Conservation (phyloP, 2,329 filamentous ascomycete species). For the Fusarium palustre region DNA sequence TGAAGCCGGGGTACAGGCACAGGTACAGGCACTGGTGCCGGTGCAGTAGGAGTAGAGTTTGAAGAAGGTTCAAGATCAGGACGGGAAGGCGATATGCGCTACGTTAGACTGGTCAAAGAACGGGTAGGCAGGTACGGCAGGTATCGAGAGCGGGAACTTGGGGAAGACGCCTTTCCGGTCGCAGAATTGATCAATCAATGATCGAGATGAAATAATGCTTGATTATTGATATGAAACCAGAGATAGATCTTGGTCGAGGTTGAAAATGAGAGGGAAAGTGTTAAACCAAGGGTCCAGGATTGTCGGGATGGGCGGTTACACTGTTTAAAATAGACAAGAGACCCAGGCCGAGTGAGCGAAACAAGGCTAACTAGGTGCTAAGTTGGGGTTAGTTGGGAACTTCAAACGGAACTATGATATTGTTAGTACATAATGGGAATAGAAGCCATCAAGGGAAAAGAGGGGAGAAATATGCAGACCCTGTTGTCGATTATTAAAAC, state of each 20-base stretch:
- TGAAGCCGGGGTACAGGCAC: neutral
- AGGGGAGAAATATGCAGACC: slow-evolving; percentile 16
- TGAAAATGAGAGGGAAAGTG: neutral
- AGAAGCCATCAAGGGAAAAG: slow-evolving; percentile 25
- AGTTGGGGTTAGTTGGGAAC: neutral
- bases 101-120: neutral
- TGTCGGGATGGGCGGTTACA: neutral
- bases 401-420: neutral
- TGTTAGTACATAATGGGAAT: slow-evolving; percentile 7
- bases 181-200: neutral
- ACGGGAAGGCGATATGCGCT: slow-evolving; percentile 16
- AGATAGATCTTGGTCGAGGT: neutral
- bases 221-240: neutral
- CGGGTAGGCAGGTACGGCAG: neutral
- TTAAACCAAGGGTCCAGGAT: neutral
- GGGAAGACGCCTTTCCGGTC: slow-evolving; percentile 7
- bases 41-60: neutral
- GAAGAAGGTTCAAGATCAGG: neutral
- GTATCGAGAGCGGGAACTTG: slow-evolving; percentile 21
- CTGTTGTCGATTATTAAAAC: neutral
- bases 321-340: neutral
- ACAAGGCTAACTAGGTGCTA: neutral
- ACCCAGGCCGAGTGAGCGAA: slow-evolving; percentile 1
- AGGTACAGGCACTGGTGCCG: neutral
- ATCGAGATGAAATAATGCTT: neutral